Base-by-base conservation (phyloP, 139 green algal genomes). In the Coelastrella sp. region DNA sequence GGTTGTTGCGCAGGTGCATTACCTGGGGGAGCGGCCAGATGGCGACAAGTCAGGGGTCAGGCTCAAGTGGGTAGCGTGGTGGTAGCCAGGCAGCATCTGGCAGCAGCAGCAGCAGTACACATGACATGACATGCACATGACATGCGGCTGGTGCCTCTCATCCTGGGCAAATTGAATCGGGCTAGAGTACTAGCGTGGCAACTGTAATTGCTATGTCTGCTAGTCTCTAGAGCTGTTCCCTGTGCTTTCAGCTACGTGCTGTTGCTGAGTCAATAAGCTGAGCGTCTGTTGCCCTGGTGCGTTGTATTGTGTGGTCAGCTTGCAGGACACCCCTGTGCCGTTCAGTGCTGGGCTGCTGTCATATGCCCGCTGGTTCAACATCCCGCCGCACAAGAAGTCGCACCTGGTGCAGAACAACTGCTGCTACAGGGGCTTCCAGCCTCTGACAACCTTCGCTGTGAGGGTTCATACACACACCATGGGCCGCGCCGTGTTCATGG, bases 391-490 rank as follows among this genome's bases (percentile, higher is more conserved):
- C 27, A 73, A 91, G 83, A 24, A 84, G 22, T 80, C 78, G 35
- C 81, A 94, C 85, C 90, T 94, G 6, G 92, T 98, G 17, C n/a
- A 88, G 27, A 97, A 97, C 91, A 60, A 61, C 57, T 98, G 96
- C 96, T 98, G 96, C 94, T 98, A 97, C 89, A 72, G 74, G 0
- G 93, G 91, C 20, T 95, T 97, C 78, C 93, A 98, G 90, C 92
- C 94, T 9, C 78, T 97, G 19, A 93, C 90, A 56, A 96, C 93
- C 59, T 97, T 99, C 91, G 97, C 95, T 0, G 95, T 96, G 73
- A 89, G 97, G 8, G 97, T 98, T 87, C 97, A 99, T 92, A 97
- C 97, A 0, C 97, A 99, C 89, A 88, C 87, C 12, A 88, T 98
- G 65, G 97, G 97, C 58, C 88, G 92, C 66, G 90, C 58, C 0